These are phyloP conservation scores for Malus orientalis DNA, from an alignment of 306 rosid genomes.

Conservation along the genomic window DNA sequence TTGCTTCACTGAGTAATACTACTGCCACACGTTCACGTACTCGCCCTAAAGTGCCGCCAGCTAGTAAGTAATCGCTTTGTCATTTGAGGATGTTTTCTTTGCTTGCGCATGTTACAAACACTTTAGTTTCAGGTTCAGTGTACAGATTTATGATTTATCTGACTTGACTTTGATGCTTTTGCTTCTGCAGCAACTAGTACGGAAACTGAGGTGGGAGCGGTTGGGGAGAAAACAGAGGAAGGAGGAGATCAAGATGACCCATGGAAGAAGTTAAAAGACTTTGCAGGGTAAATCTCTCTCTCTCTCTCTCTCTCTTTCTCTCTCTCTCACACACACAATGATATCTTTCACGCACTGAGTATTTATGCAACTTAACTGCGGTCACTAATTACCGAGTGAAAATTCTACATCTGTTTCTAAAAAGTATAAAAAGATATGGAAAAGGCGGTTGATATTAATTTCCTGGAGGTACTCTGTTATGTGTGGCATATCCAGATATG, in stretches of 20 bases:
- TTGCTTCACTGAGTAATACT: constrained; percentile 48
- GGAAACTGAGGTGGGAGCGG: constrained; percentile 41
- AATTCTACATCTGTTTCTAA: not conserved
- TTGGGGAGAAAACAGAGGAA: constrained; percentile 38
- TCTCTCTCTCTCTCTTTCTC: not conserved
- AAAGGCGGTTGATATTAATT: not conserved
- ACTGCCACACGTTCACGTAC: constrained; percentile 44
- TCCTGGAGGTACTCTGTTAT: not conserved
- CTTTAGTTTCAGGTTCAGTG: not conserved
- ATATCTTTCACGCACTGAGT: not conserved
- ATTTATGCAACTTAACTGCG: not conserved
- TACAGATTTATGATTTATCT: constrained; percentile 4
- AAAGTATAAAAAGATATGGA: not conserved
- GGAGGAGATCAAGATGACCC: constrained; percentile 49
- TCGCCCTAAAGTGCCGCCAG: constrained; percentile 46
- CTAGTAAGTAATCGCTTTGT: constrained; percentile 41
- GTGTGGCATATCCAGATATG: not conserved
- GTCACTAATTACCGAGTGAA: not conserved
- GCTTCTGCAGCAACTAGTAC: constrained; percentile 43
- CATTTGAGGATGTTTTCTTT: constrained; percentile 12
- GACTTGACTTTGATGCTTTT: constrained; percentile 5
- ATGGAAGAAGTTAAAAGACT: constrained; percentile 60
- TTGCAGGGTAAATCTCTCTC: constrained; percentile 65
- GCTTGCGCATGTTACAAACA: not conserved
- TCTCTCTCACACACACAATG: not conserved